Conservation (phyloP, 176 grass and related monocot genomes). For the Chrysopogon serrulatus region DNA sequence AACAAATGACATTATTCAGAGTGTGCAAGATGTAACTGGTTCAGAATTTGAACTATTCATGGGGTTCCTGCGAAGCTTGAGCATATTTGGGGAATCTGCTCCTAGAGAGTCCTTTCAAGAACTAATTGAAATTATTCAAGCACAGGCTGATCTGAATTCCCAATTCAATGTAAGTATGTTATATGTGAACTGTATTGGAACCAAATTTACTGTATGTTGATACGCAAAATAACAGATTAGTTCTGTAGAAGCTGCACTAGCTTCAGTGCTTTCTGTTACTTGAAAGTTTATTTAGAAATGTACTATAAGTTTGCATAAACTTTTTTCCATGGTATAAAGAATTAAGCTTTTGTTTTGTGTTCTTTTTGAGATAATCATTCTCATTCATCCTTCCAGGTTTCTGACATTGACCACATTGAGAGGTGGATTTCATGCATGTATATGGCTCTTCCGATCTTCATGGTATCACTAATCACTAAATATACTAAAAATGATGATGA, state of each 20-base stretch:
- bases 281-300: not conserved
- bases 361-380: not conserved
- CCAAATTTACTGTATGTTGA: conserved; percentile 6
- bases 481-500: not conserved
- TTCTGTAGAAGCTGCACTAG: not conserved
- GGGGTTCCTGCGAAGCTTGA: conserved; percentile 91
- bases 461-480: conserved; percentile 47
- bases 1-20: conserved; percentile 51
- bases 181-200: not conserved
- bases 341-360: not conserved
- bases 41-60: conserved; percentile 96
- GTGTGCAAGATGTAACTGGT: conserved; percentile 95
- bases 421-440: conserved; percentile 95
- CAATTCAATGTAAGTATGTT: conserved; percentile 83
- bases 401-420: conserved; percentile 84
- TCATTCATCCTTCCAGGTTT: conserved; percentile 52
- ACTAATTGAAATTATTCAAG: conserved; percentile 99
- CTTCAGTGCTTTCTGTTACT: not conserved
- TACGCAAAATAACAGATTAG: conserved; percentile 3
- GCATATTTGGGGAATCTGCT: conserved; percentile 84
- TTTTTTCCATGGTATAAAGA: not conserved
- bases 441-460: conserved; percentile 96
- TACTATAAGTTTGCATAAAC: not conserved
- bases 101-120: conserved; percentile 86
- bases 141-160: conserved; percentile 87